Conservation (phyloP, 1,284 basidiomycete genomes). For the Somion occarium region DNA sequence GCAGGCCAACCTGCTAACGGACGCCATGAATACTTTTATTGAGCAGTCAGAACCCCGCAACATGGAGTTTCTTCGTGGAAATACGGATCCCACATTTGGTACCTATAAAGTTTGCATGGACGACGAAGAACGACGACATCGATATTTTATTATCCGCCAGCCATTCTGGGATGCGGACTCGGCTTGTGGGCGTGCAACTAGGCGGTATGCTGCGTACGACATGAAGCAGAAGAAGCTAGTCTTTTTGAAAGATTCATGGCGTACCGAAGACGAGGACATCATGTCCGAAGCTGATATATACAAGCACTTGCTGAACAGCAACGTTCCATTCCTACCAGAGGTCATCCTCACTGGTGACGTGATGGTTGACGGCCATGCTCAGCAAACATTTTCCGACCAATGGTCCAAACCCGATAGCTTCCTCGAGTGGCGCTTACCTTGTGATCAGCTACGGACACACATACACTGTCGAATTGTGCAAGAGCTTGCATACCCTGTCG, state of each 20-base stretch:
- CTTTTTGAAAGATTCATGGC: neutral
- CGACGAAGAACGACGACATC: neutral
- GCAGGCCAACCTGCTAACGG: neutral
- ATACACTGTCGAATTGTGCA: no score
- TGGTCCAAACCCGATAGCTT: neutral
- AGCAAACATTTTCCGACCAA: neutral
- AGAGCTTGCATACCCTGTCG: neutral
- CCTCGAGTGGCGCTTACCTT: no score
- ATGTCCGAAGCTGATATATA: neutral
- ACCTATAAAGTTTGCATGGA: neutral
- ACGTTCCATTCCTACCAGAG: neutral
- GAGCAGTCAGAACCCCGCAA: neutral
- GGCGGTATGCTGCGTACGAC: no score
- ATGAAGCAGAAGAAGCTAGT: neutral
- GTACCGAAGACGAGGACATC: neutral
- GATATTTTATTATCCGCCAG: neutral
- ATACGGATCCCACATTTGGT: neutral
- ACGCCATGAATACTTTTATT: neutral
- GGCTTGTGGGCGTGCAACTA: neutral
- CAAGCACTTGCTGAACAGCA: neutral
- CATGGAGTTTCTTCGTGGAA: neutral
- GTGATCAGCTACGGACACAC: no score
- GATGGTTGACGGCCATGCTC: neutral
- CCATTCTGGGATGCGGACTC: neutral
- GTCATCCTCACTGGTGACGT: neutral